phyloP scores from a whole-genome alignment of 169 alveolate species.

The Plasmodium yoelii region DNA sequence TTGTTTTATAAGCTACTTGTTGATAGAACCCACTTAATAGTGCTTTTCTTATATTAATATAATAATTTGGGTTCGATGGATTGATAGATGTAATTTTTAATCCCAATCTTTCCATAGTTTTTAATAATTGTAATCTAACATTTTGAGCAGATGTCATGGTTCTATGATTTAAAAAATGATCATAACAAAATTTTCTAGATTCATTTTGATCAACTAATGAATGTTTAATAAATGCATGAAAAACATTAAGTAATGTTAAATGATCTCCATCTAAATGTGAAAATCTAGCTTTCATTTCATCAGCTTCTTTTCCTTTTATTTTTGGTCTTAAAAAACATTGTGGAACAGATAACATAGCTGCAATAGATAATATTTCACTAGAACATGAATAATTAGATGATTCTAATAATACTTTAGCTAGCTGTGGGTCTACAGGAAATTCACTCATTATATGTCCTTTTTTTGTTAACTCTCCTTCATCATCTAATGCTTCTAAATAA shows the following conservation, averaged over 20 bases:
- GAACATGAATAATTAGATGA: slow-evolving; percentile 91
- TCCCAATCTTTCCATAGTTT: slow-evolving; percentile 87
- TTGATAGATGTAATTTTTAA: slow-evolving; percentile 77
- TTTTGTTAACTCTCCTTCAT: slow-evolving; percentile 98
- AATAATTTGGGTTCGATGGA: slow-evolving; percentile 45
- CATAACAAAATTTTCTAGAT: slow-evolving; percentile 91
- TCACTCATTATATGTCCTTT: slow-evolving; percentile 97
- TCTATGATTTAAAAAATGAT: slow-evolving; percentile 91
- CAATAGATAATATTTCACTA: slow-evolving; percentile 92
- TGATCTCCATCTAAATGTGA: slow-evolving; percentile 98
- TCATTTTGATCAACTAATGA: slow-evolving; percentile 80
- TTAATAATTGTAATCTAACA: slow-evolving; percentile 91
- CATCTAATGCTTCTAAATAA: slow-evolving; percentile 98
- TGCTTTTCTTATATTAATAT: slow-evolving; percentile 57
- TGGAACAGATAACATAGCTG: slow-evolving; percentile 95
- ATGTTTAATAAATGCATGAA: slow-evolving; percentile 72
- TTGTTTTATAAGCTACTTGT: slow-evolving; percentile 93
- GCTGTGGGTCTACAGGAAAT: slow-evolving; percentile 99
- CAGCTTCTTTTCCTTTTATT: slow-evolving; percentile 92
- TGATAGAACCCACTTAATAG: slow-evolving; percentile 94
- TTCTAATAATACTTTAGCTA: slow-evolving; percentile 93
- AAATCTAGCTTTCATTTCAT: slow-evolving; percentile 94
- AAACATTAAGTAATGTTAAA: slow-evolving; percentile 93
- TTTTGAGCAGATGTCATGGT: slow-evolving; percentile 93
- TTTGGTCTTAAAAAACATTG: slow-evolving; percentile 94